Conservation (phyloP, 306 rosid species). For the Luffa acutangula region DNA sequence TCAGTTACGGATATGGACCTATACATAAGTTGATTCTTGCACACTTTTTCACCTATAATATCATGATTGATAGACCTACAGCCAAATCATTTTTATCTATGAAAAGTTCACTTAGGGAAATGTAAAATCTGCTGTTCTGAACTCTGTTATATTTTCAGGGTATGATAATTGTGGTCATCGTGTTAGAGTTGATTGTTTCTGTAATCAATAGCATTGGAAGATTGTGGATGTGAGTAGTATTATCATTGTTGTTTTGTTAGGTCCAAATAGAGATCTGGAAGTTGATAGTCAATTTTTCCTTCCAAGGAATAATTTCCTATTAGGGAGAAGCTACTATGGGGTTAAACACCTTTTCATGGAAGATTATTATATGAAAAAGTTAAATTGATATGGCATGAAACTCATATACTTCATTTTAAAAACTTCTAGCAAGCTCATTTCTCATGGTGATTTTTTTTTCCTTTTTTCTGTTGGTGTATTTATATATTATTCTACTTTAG, state of each 20-base stretch:
- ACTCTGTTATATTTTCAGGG: background rate
- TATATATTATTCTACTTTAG: slow-evolving; percentile 20
- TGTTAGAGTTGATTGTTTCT: background rate
- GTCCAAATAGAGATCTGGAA: background rate
- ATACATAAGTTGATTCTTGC: background rate
- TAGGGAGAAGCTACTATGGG: background rate
- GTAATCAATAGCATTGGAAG: background rate
- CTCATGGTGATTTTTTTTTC: background rate
- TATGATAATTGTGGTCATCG: background rate
- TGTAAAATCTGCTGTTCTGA: background rate
- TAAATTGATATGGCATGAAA: background rate
- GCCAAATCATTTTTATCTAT: background rate
- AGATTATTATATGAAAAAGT: background rate
- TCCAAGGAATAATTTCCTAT: background rate
- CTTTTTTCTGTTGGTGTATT: background rate
- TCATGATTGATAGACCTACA: background rate
- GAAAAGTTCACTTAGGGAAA: background rate
- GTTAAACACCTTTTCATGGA: background rate
- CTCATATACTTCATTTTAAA: background rate
- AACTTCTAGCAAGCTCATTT: background rate
- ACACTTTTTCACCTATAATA: too few relatives aligned
- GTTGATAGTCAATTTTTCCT: background rate
- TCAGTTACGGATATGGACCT: too few relatives aligned
- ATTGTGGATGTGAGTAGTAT: background rate
- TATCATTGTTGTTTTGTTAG: background rate